Evolutionary conservation across 192 early-diverging fungal genomes (phyloP), one percentile per base, ranked within the genome.

Genomic region (Backusella australiensis): DNA sequence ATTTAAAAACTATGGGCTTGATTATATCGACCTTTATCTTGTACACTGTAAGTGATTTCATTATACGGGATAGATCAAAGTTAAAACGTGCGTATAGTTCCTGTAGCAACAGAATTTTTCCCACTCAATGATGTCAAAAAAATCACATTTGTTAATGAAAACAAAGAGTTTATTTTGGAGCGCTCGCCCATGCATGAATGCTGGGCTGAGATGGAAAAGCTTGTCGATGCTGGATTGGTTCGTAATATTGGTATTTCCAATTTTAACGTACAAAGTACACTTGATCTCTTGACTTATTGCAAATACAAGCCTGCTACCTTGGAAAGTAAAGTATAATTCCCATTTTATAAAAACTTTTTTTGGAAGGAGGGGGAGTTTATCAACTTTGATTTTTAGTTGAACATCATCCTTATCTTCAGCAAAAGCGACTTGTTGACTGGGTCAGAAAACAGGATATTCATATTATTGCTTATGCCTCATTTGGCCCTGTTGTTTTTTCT

Each of bases 161-260:
- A 34, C 4, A 56, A 68, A 23, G 81, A 83, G 66, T 77, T 76
- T 36, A 66, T 77, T 17, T 75, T 77, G 39, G 83, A 87, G 41
- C 68, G 75, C 46, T 81, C 89, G 41, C 79, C 87, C 52, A 74
- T 91, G 56, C 78, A 87, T 38, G 86, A 91, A 69, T 89, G 88
- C 11, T 94, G 92, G 92, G 69, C 80, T 67, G 91, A 84, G 17
- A 90, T 95, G 90, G 94, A 94, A 84, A 81, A 83, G 44, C 72
- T 94, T 23, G 89, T 92, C 11, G 83, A 89, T 2, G 75, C 76
- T 6, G 89, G 89, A 11, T 82, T 89, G 71, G 85, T 83, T 41
- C 80, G 78, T 12, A 81, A 84, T 59, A 89, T 89, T 80, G 94
- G 94, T 3, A 39, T 39, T 11, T 39, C 38, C 38, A 39, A 39